Evolutionary conservation across 306 rosid genomes (phyloP), one percentile per base, ranked within the genome.

Genomic region (Medicago ruthenica): DNA sequence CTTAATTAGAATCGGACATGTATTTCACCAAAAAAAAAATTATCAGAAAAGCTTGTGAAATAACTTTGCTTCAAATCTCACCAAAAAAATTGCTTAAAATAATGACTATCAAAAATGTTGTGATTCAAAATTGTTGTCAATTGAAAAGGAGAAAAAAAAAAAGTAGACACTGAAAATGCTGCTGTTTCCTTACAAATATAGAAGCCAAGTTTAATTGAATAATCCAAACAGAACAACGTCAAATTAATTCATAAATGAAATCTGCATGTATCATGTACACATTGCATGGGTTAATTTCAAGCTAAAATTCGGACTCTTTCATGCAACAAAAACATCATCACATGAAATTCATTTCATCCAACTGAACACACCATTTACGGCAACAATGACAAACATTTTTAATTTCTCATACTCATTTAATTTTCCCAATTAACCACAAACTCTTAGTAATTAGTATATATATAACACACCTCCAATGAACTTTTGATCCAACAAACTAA

Each of bases 241-340:
- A 20, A 57, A 4, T 55, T 3, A 9, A 36, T 42, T 44, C n/a
- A 63, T 2, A 63, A 57, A 67, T 24, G 45, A 24, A 67, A 41
- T 20, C 4, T 69, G 61, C 75, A 20, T 37, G 73, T 31, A 61
- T 31, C 41, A 61, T 31, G 72, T 9, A 51, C 13, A 57, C 41
- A 51, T 21, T 71, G 20, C 63, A 53, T 75, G 71, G 10, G 39
- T 48, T 12, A 7, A 51, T 21, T 71, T 71, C 15, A 55, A 21
- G 44, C 63, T 45, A 45, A 63, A 70, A 70, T 81, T 76, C 64
- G 12, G 48, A 48, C 73, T 7, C 17, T 50, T 69, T 51, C n/a
- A 24, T 22, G 79, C 78, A 63, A 65, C 71, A 39, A 63, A 51
- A 61, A 54, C 17, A 55, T 58, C 71, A 22, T 83, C 81, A 79